phyloP scores from a whole-genome alignment of 192 early-diverging fungal genomes.

The Spinellus fusiger region DNA sequence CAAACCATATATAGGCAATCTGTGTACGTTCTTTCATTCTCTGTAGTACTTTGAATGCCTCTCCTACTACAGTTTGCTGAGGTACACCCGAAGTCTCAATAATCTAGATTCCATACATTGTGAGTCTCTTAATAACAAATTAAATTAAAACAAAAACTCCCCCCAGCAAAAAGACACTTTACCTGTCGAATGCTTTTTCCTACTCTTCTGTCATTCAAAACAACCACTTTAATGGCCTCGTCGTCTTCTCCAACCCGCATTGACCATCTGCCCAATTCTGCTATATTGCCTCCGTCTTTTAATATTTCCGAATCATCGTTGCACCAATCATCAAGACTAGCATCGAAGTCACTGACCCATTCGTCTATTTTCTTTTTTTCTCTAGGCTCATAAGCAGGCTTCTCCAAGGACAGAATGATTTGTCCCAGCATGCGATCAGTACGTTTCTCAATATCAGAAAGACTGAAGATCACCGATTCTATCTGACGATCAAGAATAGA shows the following conservation, averaged over 20 bases:
- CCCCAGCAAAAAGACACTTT: background rate
- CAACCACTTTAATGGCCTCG: constrained; percentile 22
- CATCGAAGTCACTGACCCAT: constrained; percentile 34
- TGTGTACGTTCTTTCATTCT: constrained; percentile 32
- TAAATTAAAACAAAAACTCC: background rate
- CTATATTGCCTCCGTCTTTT: constrained; percentile 10
- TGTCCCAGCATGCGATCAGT: constrained; percentile 27
- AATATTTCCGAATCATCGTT: constrained; percentile 32
- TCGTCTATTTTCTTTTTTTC: constrained; percentile 26
- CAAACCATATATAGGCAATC: constrained; percentile 35
- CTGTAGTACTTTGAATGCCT: constrained; percentile 26
- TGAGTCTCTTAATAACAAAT: background rate
- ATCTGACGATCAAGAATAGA: constrained; percentile 27
- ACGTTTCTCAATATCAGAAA: constrained; percentile 29
- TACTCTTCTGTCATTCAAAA: constrained; percentile 32
- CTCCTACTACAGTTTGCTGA: constrained; percentile 30
- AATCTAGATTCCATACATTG: constrained; percentile 10
- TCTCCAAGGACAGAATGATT: constrained; percentile 20
- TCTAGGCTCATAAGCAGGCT: constrained; percentile 14
- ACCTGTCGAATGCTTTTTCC: constrained; percentile 29
- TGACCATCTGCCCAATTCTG: constrained; percentile 25
- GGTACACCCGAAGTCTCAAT: constrained; percentile 31
- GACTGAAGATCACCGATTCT: constrained; percentile 24
- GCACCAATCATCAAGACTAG: constrained; percentile 37
- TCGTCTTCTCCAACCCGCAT: constrained; percentile 20